Evolutionary conservation across 176 grass and related monocot species (phyloP), one percentile per base, ranked within the genome.

Genomic region (Carex littledalei): DNA sequence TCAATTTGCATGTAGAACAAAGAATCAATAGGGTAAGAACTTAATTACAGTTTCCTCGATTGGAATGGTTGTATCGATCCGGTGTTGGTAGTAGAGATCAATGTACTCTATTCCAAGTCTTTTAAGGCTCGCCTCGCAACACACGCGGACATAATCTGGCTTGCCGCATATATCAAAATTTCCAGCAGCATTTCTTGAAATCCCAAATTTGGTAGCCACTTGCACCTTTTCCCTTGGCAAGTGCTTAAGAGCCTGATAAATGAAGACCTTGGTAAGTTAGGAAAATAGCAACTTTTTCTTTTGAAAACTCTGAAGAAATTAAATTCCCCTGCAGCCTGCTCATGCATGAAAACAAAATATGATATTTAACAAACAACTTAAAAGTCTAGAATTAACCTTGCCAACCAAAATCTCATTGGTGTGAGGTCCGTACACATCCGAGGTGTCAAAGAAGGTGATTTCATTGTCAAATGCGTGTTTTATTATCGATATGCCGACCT

Each of bases 21-120:
- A 78, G 52, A 78, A 53, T 64, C 0, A 41, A 59, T 31, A 79
- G 7, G 11, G 24, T 53, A 78, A 77, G 5, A 77, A 13, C 41
- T 52, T 59, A 34, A 54, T 89, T 35, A 94, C 92, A 37, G 92
- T 92, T 62, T 84, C 45, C 67, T 94, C 92, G 1, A 89, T 79
- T 3, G 89, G 92, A 11, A 88, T 76, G 4, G 15, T 68, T 9
- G 14, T 88, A 67, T 91, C 92, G 6, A 91, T 49, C 2, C 89
- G 89, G 62, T 94, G 92, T 47, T 89, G 92, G 63, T 89, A 94
- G 83, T 94, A 94, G 5, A 94, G 87, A 81, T 94, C 92, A 14
- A 94, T 84, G 85, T 78, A 86, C 32, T 90, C 87, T 2, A 84
- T 72, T 21, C 87, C 92, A 0, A 94, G 92, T 3, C 92, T 61